Base-by-base conservation (phyloP, 495 filamentous ascomycete species). In the Penicillium nucicola region DNA sequence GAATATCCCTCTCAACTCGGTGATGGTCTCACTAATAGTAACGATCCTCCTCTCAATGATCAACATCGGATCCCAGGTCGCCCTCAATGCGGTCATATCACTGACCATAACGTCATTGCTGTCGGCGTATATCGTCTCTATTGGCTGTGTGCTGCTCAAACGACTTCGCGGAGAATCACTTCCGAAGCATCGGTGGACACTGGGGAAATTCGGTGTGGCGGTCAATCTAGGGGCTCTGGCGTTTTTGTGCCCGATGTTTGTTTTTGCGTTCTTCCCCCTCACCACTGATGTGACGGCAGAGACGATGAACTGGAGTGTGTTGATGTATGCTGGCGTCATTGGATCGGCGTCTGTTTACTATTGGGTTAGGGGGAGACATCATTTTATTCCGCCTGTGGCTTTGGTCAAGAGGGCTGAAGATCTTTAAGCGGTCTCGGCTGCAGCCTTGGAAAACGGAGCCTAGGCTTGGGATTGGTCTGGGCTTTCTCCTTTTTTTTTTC, bases 261-360 rank as follows among this genome's bases (percentile, higher is more conserved):
- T 80, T 14, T 81, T 83, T 57, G 65, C 71, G 0, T 81, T 81
- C 57, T 83, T 81, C 56, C 79, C 80, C 0, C 49, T 72, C 13
- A 58, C 51, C 1, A 68, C 72, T 12, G 57, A 70, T n/a, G 69
- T 78, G 3, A 69, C 60, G 14, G 28, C 55, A 6, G 57, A 62
- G 39, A 71, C 55, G 0, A 78, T 79, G 75, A 80, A 80, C 42
- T 79, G 75, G 69, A 72, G 72, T 33, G 57, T 71, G 42, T 67
- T 68, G 1, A 75, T 79, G 64, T 79, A 75, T 42, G 65, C 67
- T 22, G 73, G 68, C 6, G 64, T 77, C 40, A 64, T 76, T 31
- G 38, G 64, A 7, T 74, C 77, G 47, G 75, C 77, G 17, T 70
- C 71, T 25, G 39, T 58, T 0, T 81, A 75, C 55, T 79, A 81